Base-by-base conservation (phyloP, 2,329 filamentous ascomycete species). In the Pyrenophora seminiperda region DNA sequence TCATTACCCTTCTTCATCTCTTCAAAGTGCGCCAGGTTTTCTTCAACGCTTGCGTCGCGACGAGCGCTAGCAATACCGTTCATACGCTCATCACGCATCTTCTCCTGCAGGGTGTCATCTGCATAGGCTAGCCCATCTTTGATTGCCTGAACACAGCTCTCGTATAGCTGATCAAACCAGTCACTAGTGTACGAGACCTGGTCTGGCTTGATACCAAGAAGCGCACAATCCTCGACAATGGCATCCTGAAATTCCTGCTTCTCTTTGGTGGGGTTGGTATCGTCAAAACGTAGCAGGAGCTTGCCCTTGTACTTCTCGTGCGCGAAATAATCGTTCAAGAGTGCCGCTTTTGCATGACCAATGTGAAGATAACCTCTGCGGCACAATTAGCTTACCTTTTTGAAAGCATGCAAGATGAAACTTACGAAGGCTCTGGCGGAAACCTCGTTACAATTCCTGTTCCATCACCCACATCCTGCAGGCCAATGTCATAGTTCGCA, bases 241-340 rank as follows among this genome's bases (percentile, higher is more conserved):
- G 91, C 83, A 75, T 97, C 91, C 72, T 97, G 88, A 73, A 88
- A 99, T 77, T 97, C 94, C 72, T 93, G 86, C 79, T 96, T 97
- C 81, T 99, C 94, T 74, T 97, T 97, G 53, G 89, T 87, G 6
- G 94, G 94, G 76, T 99, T 99, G 48, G 94, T 99, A 70, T 99
- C 94, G 71, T 99, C 94, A 68, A 99, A 94, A 53, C 94, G 89
- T 41, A 97, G 84, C 52, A 95, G 86, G 64, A 99, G 81, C 66
- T 88, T 95, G 66, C 94, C 94, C 53, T 93, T 87, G 80, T 96
- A 96, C 63, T 91, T 89, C 72, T 91, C 88, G 74, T 97, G 91
- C 36, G 91, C 93, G 65, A 97, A 97, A 81, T 96, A 97, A 73
- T 97, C 92, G 77, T 94, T 96, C 49, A 97, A 84, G 47, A 96